phyloP scores from a whole-genome alignment of 2,329 filamentous ascomycete genomes.

The Exophiala sideris region DNA sequence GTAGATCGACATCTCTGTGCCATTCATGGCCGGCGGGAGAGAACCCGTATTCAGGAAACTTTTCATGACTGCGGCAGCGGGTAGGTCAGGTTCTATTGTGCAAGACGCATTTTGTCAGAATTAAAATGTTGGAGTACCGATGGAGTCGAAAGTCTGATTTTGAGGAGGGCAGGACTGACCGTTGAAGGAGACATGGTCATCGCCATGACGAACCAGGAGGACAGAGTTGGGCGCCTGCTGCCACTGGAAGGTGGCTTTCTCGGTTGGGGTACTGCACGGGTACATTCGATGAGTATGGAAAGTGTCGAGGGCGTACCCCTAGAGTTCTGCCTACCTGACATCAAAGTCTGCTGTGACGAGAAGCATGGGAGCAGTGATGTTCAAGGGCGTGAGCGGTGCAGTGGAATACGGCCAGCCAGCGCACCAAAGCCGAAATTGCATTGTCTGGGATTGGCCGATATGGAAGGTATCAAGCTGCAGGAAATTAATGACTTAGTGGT shows the following conservation, averaged over 20 bases:
- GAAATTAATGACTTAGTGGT: neutral
- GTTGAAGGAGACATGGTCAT: constrained; percentile 6
- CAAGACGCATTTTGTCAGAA: neutral
- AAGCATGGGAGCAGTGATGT: constrained; percentile 1
- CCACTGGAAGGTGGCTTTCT: neutral
- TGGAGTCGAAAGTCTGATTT: neutral
- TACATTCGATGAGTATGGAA: too few species aligned
- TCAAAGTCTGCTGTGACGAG: constrained; percentile 11
- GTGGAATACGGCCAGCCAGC: constrained; percentile 4
- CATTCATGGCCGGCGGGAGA: neutral
- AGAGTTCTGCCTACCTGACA: neutral
- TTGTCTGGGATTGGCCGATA: neutral
- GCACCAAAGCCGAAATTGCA: constrained; percentile 1
- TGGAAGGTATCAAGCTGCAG: constrained; percentile 1
- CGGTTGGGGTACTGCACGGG: constrained; percentile 4
- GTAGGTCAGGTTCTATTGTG: constrained; percentile 1
- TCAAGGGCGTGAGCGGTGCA: neutral
- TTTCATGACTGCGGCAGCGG: neutral
- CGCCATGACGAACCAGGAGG: constrained; percentile 5
- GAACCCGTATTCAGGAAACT: neutral
- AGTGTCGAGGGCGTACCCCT: too few species aligned
- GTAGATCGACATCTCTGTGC: constrained; percentile 2
- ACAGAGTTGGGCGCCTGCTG: neutral
- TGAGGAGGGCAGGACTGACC: neutral
- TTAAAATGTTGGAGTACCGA: neutral